Conservation (phyloP, 2,329 filamentous ascomycete genomes). For the Cordyceps farinosa region DNA sequence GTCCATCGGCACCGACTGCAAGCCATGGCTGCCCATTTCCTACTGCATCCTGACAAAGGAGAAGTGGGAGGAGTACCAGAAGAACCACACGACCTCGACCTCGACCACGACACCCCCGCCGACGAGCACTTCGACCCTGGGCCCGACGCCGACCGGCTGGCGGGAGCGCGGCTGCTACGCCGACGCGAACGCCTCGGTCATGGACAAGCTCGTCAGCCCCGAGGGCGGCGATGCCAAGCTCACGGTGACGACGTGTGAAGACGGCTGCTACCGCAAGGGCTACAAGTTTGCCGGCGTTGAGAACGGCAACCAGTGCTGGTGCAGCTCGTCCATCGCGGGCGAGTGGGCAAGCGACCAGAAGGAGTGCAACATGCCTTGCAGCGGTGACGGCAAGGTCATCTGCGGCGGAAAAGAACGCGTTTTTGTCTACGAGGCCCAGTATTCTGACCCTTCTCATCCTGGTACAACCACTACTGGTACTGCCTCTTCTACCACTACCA, state of each 20-base stretch:
- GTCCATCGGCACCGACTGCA: conserved; percentile 24
- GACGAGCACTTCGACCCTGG: conserved; percentile 18
- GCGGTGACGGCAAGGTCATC: not conserved
- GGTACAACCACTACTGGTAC: not conserved
- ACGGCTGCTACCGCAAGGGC: conserved; percentile 33
- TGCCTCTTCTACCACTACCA: not conserved
- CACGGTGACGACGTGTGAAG: conserved; percentile 34
- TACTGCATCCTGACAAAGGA: conserved; percentile 26
- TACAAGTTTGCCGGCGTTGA: conserved; percentile 39
- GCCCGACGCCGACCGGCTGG: conserved; percentile 25
- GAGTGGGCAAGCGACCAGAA: not conserved
- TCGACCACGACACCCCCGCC: conserved; percentile 17
- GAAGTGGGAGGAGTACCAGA: conserved; percentile 10
- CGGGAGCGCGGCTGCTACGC: conserved; percentile 38
- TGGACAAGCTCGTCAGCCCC: conserved; percentile 31
- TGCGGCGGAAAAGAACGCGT: conserved; percentile 4
- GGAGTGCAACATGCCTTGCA: conserved; percentile 5
- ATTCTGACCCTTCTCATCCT: not conserved
- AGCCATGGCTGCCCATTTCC: conserved; percentile 22
- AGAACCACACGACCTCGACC: conserved; percentile 14
- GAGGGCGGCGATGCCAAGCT: conserved; percentile 25
- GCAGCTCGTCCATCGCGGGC: conserved; percentile 30
- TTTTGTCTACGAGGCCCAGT: not conserved
- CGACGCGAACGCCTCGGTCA: conserved; percentile 29
- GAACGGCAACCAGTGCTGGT: conserved; percentile 39